Evolutionary conservation across 2,329 filamentous ascomycete genomes (phyloP).

Genomic region (Alternaria sp.): DNA sequence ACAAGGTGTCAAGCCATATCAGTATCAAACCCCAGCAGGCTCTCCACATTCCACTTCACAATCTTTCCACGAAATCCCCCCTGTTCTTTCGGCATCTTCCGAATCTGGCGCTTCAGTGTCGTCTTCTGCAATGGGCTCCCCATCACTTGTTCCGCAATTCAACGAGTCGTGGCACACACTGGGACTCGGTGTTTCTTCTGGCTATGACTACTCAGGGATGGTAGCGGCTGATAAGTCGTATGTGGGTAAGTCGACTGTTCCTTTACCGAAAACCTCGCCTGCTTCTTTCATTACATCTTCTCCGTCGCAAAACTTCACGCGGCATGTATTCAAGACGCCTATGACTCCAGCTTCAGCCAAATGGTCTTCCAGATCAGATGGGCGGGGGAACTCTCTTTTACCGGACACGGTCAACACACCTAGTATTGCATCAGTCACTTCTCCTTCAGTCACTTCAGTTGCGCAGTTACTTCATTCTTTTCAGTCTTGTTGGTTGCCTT

Average conservation of each 20-base stretch:
- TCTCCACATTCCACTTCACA: slow-evolving; percentile 55
- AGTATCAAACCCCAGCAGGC: slow-evolving; percentile 48
- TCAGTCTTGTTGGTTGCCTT: slow-evolving; percentile 50
- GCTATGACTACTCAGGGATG: slow-evolving; percentile 60
- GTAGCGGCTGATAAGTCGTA: slow-evolving; percentile 55
- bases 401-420: slow-evolving; percentile 32
- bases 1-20: slow-evolving; percentile 46
- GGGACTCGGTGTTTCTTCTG: slow-evolving; percentile 66
- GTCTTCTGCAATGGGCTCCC: slow-evolving; percentile 59
- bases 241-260: slow-evolving; percentile 57
- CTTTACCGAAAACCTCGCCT: slow-evolving; percentile 33
- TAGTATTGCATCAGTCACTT: slow-evolving; percentile 17
- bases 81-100: slow-evolving; percentile 55
- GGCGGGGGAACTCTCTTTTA: slow-evolving; percentile 34
- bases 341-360: slow-evolving; percentile 49
- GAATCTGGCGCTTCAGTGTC: slow-evolving; percentile 59
- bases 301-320: slow-evolving; percentile 15
- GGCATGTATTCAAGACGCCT: slow-evolving; percentile 41
- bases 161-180: slow-evolving; percentile 64
- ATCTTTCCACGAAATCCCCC: slow-evolving; percentile 56
- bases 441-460: neutral
- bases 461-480: slow-evolving; percentile 19
- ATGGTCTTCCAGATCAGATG: slow-evolving; percentile 31
- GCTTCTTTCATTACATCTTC: slow-evolving; percentile 27
- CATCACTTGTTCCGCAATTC: slow-evolving; percentile 67